These are phyloP conservation scores for Blepharisma undulans DNA, from an alignment of 169 alveolate genomes.

Conservation along the genomic window DNA sequence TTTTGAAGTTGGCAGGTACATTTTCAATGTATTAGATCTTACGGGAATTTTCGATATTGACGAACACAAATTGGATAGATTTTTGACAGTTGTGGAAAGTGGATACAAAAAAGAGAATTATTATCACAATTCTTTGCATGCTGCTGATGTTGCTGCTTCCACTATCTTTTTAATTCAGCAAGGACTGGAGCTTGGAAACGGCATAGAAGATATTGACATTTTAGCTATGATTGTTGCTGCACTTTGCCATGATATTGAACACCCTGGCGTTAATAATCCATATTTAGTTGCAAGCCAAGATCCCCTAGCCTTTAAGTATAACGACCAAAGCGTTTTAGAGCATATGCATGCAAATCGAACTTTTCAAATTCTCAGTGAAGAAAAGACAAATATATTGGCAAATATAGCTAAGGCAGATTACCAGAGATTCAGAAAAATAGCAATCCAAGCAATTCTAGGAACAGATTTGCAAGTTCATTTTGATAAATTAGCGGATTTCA, in stretches of 20 bases:
- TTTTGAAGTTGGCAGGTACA: conserved; percentile 2
- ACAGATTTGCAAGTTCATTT: conserved; percentile 45
- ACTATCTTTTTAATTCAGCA: conserved; percentile 1
- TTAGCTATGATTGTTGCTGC: conserved; percentile 5
- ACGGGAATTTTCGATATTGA: background rate
- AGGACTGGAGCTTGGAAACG: background rate
- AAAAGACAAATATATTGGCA: conserved; percentile 18
- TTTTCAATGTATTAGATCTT: background rate
- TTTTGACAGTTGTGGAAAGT: background rate
- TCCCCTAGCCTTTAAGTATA: conserved; percentile 33
- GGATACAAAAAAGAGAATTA: conserved; percentile 19
- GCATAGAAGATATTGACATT: background rate
- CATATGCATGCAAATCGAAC: conserved; percentile 36
- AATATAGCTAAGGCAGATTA: conserved; percentile 29
- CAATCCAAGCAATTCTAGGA: conserved; percentile 27
- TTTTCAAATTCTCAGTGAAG: conserved; percentile 11
- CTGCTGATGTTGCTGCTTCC: conserved; percentile 48
- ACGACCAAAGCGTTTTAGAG: conserved; percentile 44
- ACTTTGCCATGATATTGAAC: conserved; percentile 30
- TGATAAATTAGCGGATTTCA: conserved; percentile 11
- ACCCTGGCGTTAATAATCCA: conserved; percentile 12
- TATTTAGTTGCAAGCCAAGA: background rate
- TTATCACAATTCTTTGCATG: conserved; percentile 60
- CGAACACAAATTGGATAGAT: background rate
- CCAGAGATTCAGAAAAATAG: conserved; percentile 35